Percentiles rank a stretch among this genome's conserved stretches.
Evolutionary conservation across 805 yeast species (phyloP).

Genomic region (Candida pseudofarinosa): DNA sequence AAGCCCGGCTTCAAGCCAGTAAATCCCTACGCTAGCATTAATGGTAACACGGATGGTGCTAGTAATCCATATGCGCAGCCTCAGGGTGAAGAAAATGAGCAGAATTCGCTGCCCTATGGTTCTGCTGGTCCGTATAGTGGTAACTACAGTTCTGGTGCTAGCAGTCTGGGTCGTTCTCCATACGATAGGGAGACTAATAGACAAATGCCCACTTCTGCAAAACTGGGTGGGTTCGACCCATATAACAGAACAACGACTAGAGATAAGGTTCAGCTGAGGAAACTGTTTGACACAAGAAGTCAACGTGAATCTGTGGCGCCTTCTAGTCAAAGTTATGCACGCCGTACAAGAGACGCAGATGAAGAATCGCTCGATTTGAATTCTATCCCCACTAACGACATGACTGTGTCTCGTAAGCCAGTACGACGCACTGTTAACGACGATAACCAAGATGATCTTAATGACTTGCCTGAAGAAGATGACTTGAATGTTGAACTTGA

Average conservation of each 20-base stretch:
- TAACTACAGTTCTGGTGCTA: slow-evolving; percentile 4
- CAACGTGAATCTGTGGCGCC: slow-evolving; percentile 1
- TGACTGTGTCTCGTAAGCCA: slow-evolving; percentile 19
- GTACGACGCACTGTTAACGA: slow-evolving; percentile 13
- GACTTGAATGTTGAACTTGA: slow-evolving; percentile 38
- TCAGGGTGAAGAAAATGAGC: slow-evolving; percentile 1
- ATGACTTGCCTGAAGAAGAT: slow-evolving; percentile 30
- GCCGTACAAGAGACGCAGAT: slow-evolving; percentile 14
- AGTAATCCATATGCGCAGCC: slow-evolving; percentile 8
- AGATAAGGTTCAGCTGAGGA: background rate
- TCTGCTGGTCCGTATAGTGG: slow-evolving; percentile 6
- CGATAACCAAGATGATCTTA: slow-evolving; percentile 29
- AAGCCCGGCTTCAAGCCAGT: slow-evolving; percentile 38
- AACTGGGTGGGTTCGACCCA: slow-evolving; percentile 1
- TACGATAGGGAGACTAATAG: slow-evolving; percentile 6
- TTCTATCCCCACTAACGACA: slow-evolving; percentile 30
- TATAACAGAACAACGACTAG: background rate
- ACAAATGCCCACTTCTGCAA: background rate
- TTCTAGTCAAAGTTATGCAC: slow-evolving; percentile 3
- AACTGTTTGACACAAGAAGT: slow-evolving; percentile 1
- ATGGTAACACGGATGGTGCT: slow-evolving; percentile 3
- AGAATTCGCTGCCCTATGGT: background rate
- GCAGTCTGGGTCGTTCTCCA: slow-evolving; percentile 6
- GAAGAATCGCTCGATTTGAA: slow-evolving; percentile 34
- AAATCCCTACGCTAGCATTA: slow-evolving; percentile 38